Conservation (phyloP, 192 early-diverging fungal genomes). For the Gamsiella multidivaricata region DNA sequence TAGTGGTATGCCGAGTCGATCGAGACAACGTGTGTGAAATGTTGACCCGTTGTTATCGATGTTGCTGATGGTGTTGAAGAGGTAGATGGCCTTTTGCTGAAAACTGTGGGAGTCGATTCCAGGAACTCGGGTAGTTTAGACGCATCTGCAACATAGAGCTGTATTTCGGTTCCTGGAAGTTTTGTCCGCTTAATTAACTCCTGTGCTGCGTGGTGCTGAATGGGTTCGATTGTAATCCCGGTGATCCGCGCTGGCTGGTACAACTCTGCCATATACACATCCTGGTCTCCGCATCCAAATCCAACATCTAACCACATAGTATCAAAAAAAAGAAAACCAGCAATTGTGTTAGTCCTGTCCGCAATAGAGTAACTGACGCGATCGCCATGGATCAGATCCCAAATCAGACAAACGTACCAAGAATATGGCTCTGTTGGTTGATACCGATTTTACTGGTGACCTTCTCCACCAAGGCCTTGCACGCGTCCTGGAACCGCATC, state of each 20-base stretch:
- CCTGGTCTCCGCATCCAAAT: constrained; percentile 67
- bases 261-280: constrained; percentile 52
- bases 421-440: constrained; percentile 29
- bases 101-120: constrained; percentile 10
- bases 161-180: constrained; percentile 29
- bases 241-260: constrained; percentile 45
- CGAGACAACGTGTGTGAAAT: constrained; percentile 56
- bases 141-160: constrained; percentile 47
- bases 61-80: background rate
- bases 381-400: background rate
- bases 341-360: background rate
- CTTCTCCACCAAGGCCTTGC: constrained; percentile 51
- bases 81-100: too few species aligned
- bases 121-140: constrained; percentile 39
- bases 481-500: constrained; percentile 56
- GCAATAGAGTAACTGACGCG: background rate
- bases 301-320: constrained; percentile 56
- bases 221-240: constrained; percentile 59
- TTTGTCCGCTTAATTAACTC: constrained; percentile 13
- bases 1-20: constrained; percentile 65
- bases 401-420: constrained; percentile 20
- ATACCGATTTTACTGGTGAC: constrained; percentile 38
- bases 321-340: background rate
- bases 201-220: constrained; percentile 51
- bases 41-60: background rate